phyloP scores from a whole-genome alignment of 73 alveolate genomes.

The Paramecium primaurelia region DNA sequence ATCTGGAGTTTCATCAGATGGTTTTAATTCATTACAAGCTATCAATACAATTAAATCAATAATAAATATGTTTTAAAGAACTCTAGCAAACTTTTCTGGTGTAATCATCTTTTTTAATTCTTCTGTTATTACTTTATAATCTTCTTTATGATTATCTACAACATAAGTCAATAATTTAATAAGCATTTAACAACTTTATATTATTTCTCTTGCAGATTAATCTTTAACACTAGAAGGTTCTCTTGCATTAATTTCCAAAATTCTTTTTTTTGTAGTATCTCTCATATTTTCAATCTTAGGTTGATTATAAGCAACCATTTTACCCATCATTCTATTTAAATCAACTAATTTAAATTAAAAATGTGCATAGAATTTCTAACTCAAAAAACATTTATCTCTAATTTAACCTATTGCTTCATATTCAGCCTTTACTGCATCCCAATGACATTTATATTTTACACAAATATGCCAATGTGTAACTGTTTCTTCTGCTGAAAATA shows the following conservation, averaged over 20 bases:
- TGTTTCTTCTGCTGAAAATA: background rate
- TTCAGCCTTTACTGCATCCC: conserved; percentile 49
- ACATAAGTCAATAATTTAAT: background rate
- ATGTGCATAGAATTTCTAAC: background rate
- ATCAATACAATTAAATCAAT: background rate
- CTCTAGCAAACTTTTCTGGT: background rate
- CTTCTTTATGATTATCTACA: background rate
- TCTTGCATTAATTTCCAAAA: background rate
- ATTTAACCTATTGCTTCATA: background rate
- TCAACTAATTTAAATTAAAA: background rate
- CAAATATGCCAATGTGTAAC: conserved; percentile 39
- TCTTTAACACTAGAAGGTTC: background rate
- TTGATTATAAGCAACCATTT: background rate
- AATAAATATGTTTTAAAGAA: background rate
- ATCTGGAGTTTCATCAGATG: background rate
- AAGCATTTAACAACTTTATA: background rate
- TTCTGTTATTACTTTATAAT: background rate
- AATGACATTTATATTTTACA: background rate
- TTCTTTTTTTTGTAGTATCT: conserved; percentile 40
- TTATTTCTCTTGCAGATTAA: background rate
- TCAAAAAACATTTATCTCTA: conserved; percentile 29
- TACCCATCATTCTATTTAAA: background rate
- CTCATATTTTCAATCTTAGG: background rate
- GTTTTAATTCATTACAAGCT: conserved; percentile 3
- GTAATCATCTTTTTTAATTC: background rate